Conservation (phyloP, 148 eudicot species). For the Suaeda aralocaspica region DNA sequence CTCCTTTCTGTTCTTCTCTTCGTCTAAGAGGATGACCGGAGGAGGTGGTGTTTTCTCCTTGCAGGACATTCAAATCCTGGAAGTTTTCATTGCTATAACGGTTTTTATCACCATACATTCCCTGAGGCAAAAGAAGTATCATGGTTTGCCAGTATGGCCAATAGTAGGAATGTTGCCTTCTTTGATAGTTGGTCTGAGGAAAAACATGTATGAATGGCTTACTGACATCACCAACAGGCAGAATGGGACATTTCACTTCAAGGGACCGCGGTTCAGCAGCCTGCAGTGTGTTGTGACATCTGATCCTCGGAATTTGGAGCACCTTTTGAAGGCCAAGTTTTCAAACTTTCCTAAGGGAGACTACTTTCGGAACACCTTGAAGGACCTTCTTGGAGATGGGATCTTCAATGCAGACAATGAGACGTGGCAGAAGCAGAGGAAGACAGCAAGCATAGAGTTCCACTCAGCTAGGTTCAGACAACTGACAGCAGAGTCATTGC, state of each 20-base stretch:
- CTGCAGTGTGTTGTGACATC: conserved; percentile 79
- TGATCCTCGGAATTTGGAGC: conserved; percentile 76
- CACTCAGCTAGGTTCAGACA: conserved; percentile 67
- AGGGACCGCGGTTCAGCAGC: conserved; percentile 62
- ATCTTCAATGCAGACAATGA: conserved; percentile 73
- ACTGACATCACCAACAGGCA: conserved; percentile 34
- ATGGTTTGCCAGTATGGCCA: conserved; percentile 81
- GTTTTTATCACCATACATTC: conserved; percentile 58
- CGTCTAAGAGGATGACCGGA: conserved; percentile 4
- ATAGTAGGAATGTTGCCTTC: conserved; percentile 84
- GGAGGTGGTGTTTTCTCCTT: conserved; percentile 1
- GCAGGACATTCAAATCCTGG: conserved; percentile 44
- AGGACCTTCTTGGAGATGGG: conserved; percentile 73
- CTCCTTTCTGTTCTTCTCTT: conserved; percentile 19
- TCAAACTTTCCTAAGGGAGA: conserved; percentile 62
- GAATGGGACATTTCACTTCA: conserved; percentile 63
- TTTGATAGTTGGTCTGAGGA: conserved; percentile 40
- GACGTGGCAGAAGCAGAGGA: conserved; percentile 76
- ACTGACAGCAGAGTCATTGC: conserved; percentile 56
- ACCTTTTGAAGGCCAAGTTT: conserved; percentile 65
- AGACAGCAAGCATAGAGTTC: conserved; percentile 75
- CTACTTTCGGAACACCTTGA: conserved; percentile 47
- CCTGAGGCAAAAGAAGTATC: conserved; percentile 39
- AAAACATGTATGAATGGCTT: conserved; percentile 68
- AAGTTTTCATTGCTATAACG: conserved; percentile 42